phyloP scores from a whole-genome alignment of 306 rosid species.

The Oemleria cerasiformis region DNA sequence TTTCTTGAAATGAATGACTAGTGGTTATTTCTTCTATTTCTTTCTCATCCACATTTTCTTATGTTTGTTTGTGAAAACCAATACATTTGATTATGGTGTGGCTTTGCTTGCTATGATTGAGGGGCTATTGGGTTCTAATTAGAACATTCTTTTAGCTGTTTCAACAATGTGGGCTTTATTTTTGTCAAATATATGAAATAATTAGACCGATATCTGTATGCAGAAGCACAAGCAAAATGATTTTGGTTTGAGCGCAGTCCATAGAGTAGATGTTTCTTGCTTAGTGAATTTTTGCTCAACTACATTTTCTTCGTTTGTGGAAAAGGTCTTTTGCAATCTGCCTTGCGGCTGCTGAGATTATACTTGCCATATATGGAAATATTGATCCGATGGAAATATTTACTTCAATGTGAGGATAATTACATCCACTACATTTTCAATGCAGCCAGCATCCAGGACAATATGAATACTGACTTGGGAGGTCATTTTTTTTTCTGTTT shows the following conservation, averaged over 20 bases:
- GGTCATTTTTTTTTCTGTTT: constrained; percentile 54
- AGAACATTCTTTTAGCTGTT: background rate
- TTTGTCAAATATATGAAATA: background rate
- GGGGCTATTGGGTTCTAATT: background rate
- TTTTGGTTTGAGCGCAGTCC: background rate
- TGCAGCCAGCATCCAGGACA: constrained; percentile 91
- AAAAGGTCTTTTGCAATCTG: background rate
- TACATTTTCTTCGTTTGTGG: background rate
- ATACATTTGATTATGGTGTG: background rate
- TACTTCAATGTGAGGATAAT: background rate
- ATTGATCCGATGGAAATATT: background rate
- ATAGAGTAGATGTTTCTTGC: background rate
- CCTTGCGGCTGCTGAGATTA: constrained; percentile 51
- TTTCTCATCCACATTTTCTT: background rate
- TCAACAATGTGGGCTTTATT: background rate
- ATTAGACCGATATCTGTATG: background rate
- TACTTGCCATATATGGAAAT: constrained; percentile 90
- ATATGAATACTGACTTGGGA: constrained; percentile 81
- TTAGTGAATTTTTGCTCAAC: background rate
- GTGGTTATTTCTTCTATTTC: background rate
- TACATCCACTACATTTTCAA: constrained; percentile 9
- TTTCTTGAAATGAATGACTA: constrained; percentile 1
- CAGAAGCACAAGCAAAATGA: background rate
- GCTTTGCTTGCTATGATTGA: background rate
- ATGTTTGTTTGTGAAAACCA: background rate